Evolutionary conservation across 2,329 filamentous ascomycete species (phyloP).

Genomic region (Orbilia brochopaga): DNA sequence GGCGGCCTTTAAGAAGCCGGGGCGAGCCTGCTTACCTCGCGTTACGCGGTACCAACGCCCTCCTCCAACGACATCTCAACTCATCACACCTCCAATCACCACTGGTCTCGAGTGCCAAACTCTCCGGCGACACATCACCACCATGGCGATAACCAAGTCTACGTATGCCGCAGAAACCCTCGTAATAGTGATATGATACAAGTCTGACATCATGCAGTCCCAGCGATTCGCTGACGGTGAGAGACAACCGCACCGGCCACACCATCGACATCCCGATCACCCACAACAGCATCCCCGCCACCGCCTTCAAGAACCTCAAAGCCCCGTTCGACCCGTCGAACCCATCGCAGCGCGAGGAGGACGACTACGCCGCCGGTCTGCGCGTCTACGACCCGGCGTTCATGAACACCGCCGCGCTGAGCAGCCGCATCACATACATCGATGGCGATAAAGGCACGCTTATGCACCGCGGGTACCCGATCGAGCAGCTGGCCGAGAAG

Average conservation of each 20-base stretch:
- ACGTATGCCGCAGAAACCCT: conserved; percentile 9
- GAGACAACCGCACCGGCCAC: conserved; percentile 63
- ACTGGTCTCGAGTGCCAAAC: conserved; percentile 1
- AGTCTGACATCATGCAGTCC: conserved; percentile 14
- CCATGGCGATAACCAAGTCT: conserved; percentile 43
- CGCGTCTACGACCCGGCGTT: conserved; percentile 63
- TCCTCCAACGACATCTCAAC: not conserved
- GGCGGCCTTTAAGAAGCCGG: conserved; percentile 11
- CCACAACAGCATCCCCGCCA: conserved; percentile 63
- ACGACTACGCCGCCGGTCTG: conserved; percentile 59
- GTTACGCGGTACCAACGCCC: not conserved
- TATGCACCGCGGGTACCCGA: conserved; percentile 64
- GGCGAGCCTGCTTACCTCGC: not conserved
- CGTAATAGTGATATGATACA: not conserved
- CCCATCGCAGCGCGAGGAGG: conserved; percentile 56
- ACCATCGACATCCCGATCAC: conserved; percentile 63
- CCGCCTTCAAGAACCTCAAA: conserved; percentile 64
- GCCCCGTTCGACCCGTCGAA: conserved; percentile 57
- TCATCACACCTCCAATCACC: too few species aligned
- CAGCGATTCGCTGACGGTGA: conserved; percentile 38
- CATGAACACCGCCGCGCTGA: conserved; percentile 64
- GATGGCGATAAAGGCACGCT: conserved; percentile 64
- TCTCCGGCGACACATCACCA: not conserved
- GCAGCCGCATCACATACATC: conserved; percentile 64
- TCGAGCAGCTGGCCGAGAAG: conserved; percentile 63